These are phyloP conservation scores for Coemansia sp. DNA, from an alignment of 192 early-diverging fungal species.

Conservation along the genomic window DNA sequence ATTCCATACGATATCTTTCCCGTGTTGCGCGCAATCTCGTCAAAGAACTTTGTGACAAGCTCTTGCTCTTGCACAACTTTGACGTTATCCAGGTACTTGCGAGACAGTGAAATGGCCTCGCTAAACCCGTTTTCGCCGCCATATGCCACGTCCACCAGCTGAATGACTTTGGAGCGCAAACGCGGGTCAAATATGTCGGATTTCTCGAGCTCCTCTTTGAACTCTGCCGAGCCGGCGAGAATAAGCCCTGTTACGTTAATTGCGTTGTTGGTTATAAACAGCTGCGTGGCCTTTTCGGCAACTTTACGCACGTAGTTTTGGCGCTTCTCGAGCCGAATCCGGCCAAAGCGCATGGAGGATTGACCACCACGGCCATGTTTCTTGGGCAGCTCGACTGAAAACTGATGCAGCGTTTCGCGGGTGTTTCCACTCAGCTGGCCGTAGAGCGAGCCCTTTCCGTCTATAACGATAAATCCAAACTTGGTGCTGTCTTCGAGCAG, in stretches of 20 bases:
- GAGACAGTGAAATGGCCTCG: constrained; percentile 92
- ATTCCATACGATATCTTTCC: constrained; percentile 97
- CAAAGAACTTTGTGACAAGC: constrained; percentile 93
- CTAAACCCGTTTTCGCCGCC: constrained; percentile 99
- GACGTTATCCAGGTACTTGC: constrained; percentile 90
- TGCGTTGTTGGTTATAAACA: constrained; percentile 89
- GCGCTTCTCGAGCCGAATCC: constrained; percentile 94
- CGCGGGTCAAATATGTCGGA: constrained; percentile 93
- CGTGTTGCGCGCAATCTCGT: constrained; percentile 94
- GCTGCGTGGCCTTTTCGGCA: constrained; percentile 86
- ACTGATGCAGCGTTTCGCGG: constrained; percentile 86
- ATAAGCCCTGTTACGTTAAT: constrained; percentile 66
- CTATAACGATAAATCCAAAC: constrained; percentile 98
- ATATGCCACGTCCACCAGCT: constrained; percentile 92
- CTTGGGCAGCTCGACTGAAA: constrained; percentile 94
- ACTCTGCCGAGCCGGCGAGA: constrained; percentile 95
- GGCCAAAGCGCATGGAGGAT: constrained; percentile 95
- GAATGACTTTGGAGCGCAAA: constrained; percentile 81
- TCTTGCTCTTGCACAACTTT: constrained; percentile 99
- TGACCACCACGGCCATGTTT: constrained; percentile 99
- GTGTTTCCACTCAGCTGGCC: constrained; percentile 90
- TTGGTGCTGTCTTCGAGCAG: constrained; percentile 87
- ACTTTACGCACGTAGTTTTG: constrained; percentile 98
- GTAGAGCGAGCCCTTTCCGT: constrained; percentile 94
- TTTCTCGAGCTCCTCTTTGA: constrained; percentile 92